Base-by-base conservation (phyloP, 139 green algal genomes). In the Tetradesmus lagerheimii region DNA sequence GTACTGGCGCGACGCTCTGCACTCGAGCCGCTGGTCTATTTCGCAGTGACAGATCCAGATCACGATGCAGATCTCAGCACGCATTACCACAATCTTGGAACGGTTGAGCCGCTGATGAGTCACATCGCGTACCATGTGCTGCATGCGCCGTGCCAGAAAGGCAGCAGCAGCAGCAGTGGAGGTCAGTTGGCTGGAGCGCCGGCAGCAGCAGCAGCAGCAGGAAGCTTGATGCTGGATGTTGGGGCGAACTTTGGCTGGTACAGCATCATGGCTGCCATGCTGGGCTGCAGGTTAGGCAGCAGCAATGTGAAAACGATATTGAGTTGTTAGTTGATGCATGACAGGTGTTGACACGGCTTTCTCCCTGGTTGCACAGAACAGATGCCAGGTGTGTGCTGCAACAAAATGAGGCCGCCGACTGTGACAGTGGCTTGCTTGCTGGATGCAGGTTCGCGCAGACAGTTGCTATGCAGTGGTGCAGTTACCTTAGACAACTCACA, bases 231-330 rank as follows among this genome's bases (percentile, higher is more conserved):
- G 27, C 66, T 96, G 25, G 96, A 98, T 71, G 94, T 98, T 1
- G 96, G 96, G 11, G 93, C 88, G 37, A 97, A 97, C 91, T 97
- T 98, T 94, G 96, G 96, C 2, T 98, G 94, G 92, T 98, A 97
- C 80, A 87, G 91, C 0, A 45, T 98, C 9, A 83, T 96, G 39
- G 93, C 95, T 0, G 96, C 94, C 0, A 57, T 53, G 16, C 80
- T 97, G 87, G 96, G 96, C 9, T 98, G 96, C 95, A 94, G 91
- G 94, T 96, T 84, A 57, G 67, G 31, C 25, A 11, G n/a, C n/a
- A n/a, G n/a, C n/a, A n/a, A n/a, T n/a, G n/a, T n/a, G n/a, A n/a
- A n/a, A n/a, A n/a, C n/a, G n/a, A n/a, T n/a, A n/a, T n/a, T n/a
- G n/a, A n/a, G n/a, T n/a, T n/a, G n/a, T n/a, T n/a, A n/a, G n/a